phyloP scores from a whole-genome alignment of 2,329 filamentous ascomycete genomes.

The Aspergillus piperis region DNA sequence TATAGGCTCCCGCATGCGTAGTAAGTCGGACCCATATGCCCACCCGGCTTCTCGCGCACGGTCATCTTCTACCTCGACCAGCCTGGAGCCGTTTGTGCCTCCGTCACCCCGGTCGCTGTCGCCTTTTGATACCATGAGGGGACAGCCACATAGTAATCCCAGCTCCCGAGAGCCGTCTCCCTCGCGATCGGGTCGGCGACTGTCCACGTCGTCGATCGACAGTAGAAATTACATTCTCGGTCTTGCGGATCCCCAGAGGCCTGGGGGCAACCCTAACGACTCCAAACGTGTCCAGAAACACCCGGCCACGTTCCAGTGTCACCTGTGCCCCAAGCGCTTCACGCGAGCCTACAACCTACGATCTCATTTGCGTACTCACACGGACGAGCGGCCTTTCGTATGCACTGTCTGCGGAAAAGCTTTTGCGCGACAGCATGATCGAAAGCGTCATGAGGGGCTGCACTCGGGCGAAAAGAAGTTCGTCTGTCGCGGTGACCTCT shows the following conservation, averaged over 20 bases:
- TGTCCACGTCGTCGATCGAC: constrained; percentile 51
- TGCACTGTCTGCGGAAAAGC: constrained; percentile 97
- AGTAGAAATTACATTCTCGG: constrained; percentile 81
- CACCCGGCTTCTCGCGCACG: constrained; percentile 45
- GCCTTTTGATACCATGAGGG: constrained; percentile 38
- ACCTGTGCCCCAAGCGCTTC: constrained; percentile 89
- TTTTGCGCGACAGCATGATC: constrained; percentile 94
- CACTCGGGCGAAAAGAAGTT: constrained; percentile 99
- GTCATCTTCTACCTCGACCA: constrained; percentile 37
- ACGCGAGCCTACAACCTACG: constrained; percentile 95
- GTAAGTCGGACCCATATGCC: constrained; percentile 63
- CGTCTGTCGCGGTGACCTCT: constrained; percentile 89
- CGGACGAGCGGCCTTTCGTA: constrained; percentile 94
- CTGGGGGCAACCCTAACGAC: constrained; percentile 61
- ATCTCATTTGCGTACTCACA: constrained; percentile 93
- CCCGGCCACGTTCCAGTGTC: constrained; percentile 95
- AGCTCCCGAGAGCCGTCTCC: constrained; percentile 49
- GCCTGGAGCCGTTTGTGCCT: constrained; percentile 33
- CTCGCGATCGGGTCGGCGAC: constrained; percentile 44
- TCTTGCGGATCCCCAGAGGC: constrained; percentile 83
- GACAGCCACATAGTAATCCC: constrained; percentile 41
- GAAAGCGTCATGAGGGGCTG: constrained; percentile 93
- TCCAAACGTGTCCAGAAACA: constrained; percentile 93
- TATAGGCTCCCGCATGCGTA: constrained; percentile 57
- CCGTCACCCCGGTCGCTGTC: constrained; percentile 47